These are phyloP conservation scores for Hypsizygus ulmarius DNA, from an alignment of 1,284 basidiomycete species.

Conservation along the genomic window DNA sequence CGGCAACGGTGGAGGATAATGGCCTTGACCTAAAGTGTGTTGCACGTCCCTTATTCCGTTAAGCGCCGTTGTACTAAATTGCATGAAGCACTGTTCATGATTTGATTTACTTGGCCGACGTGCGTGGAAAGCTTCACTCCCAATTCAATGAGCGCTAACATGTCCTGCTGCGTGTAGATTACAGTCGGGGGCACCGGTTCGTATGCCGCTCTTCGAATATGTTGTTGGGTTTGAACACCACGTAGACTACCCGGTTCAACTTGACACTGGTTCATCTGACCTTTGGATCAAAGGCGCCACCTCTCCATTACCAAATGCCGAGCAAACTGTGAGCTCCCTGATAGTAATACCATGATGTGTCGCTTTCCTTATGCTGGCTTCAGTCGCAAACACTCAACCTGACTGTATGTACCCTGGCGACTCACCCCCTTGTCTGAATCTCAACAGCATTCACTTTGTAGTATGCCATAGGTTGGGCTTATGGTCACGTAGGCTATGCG, in stretches of 20 bases:
- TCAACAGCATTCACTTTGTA: constrained; percentile 25
- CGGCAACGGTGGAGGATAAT: constrained; percentile 28
- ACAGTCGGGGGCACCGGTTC: constrained; percentile 59
- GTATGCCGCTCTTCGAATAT: constrained; percentile 22
- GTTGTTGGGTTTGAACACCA: constrained; percentile 6
- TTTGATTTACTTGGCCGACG: constrained; percentile 72
- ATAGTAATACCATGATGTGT: constrained; percentile 2
- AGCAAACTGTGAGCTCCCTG: constrained; percentile 47
- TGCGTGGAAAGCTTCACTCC: constrained; percentile 35
- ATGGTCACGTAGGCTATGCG: constrained; percentile 59
- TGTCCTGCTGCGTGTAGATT: constrained; percentile 40
- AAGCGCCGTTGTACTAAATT: neutral
- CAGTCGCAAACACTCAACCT: constrained; percentile 50
- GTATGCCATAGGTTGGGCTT: constrained; percentile 80
- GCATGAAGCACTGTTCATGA: constrained; percentile 62
- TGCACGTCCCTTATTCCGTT: neutral
- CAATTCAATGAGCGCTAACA: constrained; percentile 7
- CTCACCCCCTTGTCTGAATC: neutral
- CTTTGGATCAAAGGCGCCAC: constrained; percentile 64
- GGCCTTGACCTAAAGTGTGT: constrained; percentile 44
- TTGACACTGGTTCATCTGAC: constrained; percentile 81
- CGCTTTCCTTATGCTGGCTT: constrained; percentile 21
- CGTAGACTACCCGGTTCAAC: constrained; percentile 63
- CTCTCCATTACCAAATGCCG: constrained; percentile 50
- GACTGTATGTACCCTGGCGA: constrained; percentile 45